Percentiles rank a stretch among this genome's conserved stretches.
Conservation (phyloP, 495 filamentous ascomycete species). For the Immersiella caudata region DNA sequence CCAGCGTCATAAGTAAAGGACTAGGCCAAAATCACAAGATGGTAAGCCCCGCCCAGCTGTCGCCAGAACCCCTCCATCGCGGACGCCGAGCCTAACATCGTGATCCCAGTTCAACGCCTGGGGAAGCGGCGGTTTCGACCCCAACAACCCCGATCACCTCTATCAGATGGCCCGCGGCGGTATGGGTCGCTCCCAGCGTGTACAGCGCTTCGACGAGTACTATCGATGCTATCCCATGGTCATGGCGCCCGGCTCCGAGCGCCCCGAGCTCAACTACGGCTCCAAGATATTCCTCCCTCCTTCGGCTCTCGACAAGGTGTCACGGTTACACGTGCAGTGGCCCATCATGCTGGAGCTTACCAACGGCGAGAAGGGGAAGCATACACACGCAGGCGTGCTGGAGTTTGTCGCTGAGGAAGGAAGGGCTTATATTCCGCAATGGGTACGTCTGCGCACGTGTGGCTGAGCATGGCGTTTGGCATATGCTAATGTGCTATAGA, state of each 20-base stretch:
- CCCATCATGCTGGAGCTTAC: constrained; percentile 95
- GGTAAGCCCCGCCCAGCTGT: constrained; percentile 15
- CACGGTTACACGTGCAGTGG: constrained; percentile 94
- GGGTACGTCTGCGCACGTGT: constrained; percentile 60
- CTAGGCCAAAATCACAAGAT: constrained; percentile 12
- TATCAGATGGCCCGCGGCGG: constrained; percentile 47
- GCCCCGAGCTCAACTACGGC: constrained; percentile 89
- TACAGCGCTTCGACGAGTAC: constrained; percentile 89
- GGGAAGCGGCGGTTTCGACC: constrained; percentile 53
- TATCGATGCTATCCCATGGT: constrained; percentile 93
- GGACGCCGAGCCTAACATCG: constrained; percentile 23
- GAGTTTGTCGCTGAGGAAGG: constrained; percentile 98
- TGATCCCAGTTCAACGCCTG: constrained; percentile 36
- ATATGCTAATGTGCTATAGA: constrained; percentile 50
- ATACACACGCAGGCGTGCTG: constrained; percentile 90
- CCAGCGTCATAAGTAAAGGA: background rate
- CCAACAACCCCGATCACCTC: constrained; percentile 60
- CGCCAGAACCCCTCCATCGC: constrained; percentile 13
- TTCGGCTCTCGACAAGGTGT: constrained; percentile 92
- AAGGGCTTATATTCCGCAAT: constrained; percentile 91
- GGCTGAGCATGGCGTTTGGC: background rate
- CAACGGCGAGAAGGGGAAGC: constrained; percentile 76
- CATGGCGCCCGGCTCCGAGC: constrained; percentile 91
- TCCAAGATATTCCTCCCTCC: constrained; percentile 97
- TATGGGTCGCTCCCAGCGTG: constrained; percentile 36